Base-by-base conservation (phyloP, 2,329 filamentous ascomycete genomes). In the Alternaria rosae region DNA sequence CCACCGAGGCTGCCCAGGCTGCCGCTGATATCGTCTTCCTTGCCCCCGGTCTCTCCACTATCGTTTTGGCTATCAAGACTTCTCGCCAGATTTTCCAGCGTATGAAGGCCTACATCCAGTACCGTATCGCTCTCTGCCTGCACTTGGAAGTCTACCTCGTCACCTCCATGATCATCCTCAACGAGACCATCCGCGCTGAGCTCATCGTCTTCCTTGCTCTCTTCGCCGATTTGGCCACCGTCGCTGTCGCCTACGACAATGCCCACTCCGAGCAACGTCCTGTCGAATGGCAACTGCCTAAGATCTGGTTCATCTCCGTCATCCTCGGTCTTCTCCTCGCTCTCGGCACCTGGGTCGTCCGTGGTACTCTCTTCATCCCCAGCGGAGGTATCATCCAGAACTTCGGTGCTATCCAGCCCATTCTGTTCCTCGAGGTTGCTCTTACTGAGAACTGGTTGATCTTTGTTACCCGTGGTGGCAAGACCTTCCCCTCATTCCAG, bases 141-240 rank as follows among this genome's bases (percentile, higher is more conserved):
- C 89, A 92, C 78, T 84, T 92, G 72, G 89, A 91, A 80, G 88
- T 93, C 77, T 93, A 92, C 85, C 84, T 93, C 23, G 89, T 90
- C 70, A 90, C 89, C 62, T 91, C 89, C 26, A 92, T 92, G 89
- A 89, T 92, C 79, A 91, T 92, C 82, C 87, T 92, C 82, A 90
- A 92, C 83, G 90, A 92, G 84, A 92, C 89, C 65, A 86, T 92
- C 77, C 85, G 86, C 67, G 87, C 87, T 65, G 88, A 92, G 67
- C 86, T 93, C 44, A 89, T 93, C 73, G 91, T 92, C 80, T 93
- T 92, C 85, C 88, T 93, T 69, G 91, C 91, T 64, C 84, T 93
- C 26, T 93, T 93, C 81, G 91, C 91, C 70, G 91, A 93, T 86
- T 82, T 93, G 81, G 91, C 91, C 64, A 93, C 91, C 66, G 91